Conservation (phyloP, 2,329 filamentous ascomycete genomes). For the Clonostachys byssicola region DNA sequence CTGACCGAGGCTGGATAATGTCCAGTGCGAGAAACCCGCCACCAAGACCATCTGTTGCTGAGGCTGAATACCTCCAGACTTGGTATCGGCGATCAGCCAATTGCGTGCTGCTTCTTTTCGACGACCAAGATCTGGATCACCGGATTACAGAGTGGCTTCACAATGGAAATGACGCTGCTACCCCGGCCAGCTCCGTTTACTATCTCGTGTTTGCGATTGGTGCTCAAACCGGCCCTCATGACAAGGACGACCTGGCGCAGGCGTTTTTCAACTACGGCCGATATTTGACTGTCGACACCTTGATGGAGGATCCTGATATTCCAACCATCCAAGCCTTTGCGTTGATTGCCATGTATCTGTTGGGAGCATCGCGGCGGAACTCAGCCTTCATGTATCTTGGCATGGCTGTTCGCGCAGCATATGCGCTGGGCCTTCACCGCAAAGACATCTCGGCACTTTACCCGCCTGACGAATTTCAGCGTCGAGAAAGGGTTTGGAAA, state of each 20-base stretch:
- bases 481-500: conserved; percentile 19
- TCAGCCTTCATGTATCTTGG: conserved; percentile 31
- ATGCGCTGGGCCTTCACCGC: conserved; percentile 22
- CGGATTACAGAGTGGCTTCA: no score
- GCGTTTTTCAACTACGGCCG: conserved; percentile 26
- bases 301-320: conserved; percentile 28
- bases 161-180: no score
- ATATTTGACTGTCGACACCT: conserved; percentile 19
- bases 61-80: no score
- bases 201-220: conserved; percentile 22
- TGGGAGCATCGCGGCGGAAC: conserved; percentile 25
- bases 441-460: conserved; percentile 19
- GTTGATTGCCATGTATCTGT: conserved; percentile 28
- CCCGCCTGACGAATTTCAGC: conserved; percentile 11
- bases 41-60: no score
- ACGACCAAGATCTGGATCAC: no score
- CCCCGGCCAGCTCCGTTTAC: background rate
- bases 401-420: conserved; percentile 27
- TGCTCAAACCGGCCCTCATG: conserved; percentile 20
- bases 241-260: conserved; percentile 23
- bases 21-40: no score
- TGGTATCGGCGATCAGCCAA: no score
- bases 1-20: no score
- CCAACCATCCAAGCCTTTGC: conserved; percentile 22
- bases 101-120: no score